These are phyloP conservation scores for Linderniella brevidens DNA, from an alignment of 257 asterid species.

Conservation along the genomic window DNA sequence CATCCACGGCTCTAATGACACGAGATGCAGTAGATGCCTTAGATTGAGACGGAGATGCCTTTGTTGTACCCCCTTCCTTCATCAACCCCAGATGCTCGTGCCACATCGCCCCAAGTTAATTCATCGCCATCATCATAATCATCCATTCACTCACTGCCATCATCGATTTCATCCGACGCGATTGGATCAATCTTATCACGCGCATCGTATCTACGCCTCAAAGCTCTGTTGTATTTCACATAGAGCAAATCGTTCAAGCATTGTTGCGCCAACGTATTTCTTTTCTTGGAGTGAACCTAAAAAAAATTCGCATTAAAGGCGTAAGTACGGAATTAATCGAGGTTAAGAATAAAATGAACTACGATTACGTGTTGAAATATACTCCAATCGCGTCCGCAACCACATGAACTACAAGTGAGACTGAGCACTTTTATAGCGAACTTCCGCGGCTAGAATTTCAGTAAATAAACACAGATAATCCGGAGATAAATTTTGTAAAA, in stretches of 20 bases:
- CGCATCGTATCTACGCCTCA: not conserved
- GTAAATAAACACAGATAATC: not conserved
- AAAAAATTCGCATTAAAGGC: not conserved
- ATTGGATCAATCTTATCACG: not conserved
- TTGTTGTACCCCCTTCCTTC: not conserved
- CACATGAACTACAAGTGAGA: slow-evolving; percentile 9
- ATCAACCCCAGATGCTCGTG: not conserved
- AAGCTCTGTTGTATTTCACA: not conserved
- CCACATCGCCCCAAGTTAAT: not conserved
- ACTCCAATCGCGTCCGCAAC: slow-evolving; percentile 9
- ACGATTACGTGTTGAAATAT: slow-evolving; percentile 6
- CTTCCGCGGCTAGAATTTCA: not conserved
- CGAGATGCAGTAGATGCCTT: too few species aligned
- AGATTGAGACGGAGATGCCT: not conserved
- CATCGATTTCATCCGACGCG: not conserved
- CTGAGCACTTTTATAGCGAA: slow-evolving; percentile 3
- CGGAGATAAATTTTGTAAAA: not conserved
- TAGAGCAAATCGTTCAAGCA: not conserved
- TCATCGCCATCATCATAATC: not conserved
- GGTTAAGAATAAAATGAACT: not conserved
- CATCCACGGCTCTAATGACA: too few species aligned
- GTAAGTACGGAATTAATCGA: not conserved
- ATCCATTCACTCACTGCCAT: not conserved
- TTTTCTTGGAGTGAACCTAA: not conserved
- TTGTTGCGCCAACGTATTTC: not conserved